Evolutionary conservation across 345 rosid genomes (phyloP).

Genomic region (Eucalyptus dawsonii): DNA sequence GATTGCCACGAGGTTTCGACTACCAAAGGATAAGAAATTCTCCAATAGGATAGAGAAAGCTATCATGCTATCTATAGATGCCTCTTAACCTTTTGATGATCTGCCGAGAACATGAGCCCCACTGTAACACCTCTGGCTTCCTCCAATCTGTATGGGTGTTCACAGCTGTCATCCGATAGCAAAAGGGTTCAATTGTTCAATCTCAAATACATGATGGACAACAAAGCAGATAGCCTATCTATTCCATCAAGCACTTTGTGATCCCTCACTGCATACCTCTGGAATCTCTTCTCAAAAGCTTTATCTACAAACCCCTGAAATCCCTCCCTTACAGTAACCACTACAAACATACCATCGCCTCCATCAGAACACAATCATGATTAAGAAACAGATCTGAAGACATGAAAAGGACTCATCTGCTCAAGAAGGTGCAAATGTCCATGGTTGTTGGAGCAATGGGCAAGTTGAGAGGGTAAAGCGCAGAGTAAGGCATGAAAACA

Average conservation of each 20-base stretch:
- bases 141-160: neutral
- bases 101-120: neutral
- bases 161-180: neutral
- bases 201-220: neutral
- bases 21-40: neutral
- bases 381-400: neutral
- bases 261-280: neutral
- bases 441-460: neutral
- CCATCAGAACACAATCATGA: neutral
- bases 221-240: neutral
- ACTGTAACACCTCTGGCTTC: neutral
- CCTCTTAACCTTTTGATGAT: neutral
- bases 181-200: neutral
- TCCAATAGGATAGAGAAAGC: neutral
- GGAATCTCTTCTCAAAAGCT: neutral
- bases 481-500: neutral
- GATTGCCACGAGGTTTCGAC: neutral
- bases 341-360: neutral
- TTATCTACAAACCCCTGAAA: neutral
- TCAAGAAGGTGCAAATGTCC: neutral
- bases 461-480: neutral
- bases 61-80: neutral
- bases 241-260: neutral
- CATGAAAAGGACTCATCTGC: neutral
- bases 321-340: neutral